A percentile compares a stretch with the other conserved stretches of the same genome.
These are phyloP conservation scores for Nitzschia inconspicua DNA, from an alignment of 108 stramenopile genomes.

Conservation along the genomic window DNA sequence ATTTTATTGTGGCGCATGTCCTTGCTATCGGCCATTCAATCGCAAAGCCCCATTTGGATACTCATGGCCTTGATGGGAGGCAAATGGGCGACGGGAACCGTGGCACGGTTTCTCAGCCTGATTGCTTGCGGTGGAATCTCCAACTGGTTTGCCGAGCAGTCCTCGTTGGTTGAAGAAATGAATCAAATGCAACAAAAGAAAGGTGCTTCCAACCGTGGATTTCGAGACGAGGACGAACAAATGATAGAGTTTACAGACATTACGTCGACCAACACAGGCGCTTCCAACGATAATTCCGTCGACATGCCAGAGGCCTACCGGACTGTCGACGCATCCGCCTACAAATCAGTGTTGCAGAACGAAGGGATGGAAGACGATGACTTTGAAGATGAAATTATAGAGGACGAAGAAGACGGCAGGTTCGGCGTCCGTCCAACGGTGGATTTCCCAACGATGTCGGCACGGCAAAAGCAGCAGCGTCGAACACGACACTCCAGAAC, in stretches of 20 bases:
- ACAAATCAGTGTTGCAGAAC: conserved; percentile 51
- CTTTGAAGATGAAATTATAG: conserved; percentile 47
- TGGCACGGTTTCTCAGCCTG: conserved; percentile 50
- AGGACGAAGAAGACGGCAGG: conserved; percentile 28
- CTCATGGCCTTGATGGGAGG: conserved; percentile 52
- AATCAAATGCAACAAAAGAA: conserved; percentile 12
- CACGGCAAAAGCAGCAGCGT: conserved; percentile 1
- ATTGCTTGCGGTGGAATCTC: conserved; percentile 71
- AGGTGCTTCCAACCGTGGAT: not conserved
- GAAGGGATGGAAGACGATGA: conserved; percentile 57
- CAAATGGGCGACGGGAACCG: conserved; percentile 77
- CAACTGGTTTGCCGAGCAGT: conserved; percentile 74
- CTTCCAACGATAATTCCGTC: conserved; percentile 15
- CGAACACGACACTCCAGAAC: conserved; percentile 10
- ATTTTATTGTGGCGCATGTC: conserved; percentile 57
- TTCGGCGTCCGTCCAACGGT: not conserved
- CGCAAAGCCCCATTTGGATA: conserved; percentile 28
- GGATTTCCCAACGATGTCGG: not conserved
- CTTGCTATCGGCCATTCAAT: conserved; percentile 47
- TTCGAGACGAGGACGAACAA: conserved; percentile 1
- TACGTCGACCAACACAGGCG: conserved; percentile 1
- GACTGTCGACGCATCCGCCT: conserved; percentile 61
- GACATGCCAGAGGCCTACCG: conserved; percentile 75
- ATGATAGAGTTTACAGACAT: conserved; percentile 12
- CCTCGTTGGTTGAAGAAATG: conserved; percentile 43